Evolutionary conservation across 2,329 filamentous ascomycete genomes (phyloP).

Genomic region (Tympanopsis confertula): DNA sequence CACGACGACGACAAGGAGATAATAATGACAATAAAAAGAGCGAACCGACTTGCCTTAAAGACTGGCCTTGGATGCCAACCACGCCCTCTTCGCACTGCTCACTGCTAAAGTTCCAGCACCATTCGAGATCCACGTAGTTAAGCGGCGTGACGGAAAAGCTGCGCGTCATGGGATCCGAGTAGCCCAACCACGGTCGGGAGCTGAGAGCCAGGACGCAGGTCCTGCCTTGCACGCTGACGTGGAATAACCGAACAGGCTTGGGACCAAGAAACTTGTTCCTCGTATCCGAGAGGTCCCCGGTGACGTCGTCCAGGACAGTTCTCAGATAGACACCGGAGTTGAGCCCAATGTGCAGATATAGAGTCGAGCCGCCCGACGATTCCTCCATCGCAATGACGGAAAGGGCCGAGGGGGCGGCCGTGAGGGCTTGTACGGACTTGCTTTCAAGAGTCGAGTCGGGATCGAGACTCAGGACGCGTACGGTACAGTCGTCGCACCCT

Average conservation of each 20-base stretch:
- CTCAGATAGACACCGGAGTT: conserved; percentile 92
- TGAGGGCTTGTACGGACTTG: conserved; percentile 87
- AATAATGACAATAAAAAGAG: conserved; percentile 23
- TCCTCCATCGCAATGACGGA: conserved; percentile 94
- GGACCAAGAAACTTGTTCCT: conserved; percentile 88
- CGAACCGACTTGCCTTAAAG: conserved; percentile 55
- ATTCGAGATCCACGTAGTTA: conserved; percentile 78
- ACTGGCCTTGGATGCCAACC: conserved; percentile 84
- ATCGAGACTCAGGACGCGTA: conserved; percentile 81
- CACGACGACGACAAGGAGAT: conserved; percentile 15
- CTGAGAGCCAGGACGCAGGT: conserved; percentile 81
- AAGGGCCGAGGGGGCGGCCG: conserved; percentile 76
- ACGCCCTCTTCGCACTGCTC: conserved; percentile 89
- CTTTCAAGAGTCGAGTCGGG: conserved; percentile 83
- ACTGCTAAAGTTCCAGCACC: conserved; percentile 92
- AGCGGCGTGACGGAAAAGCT: conserved; percentile 86
- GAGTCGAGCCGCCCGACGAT: conserved; percentile 74
- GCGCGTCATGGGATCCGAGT: conserved; percentile 76
- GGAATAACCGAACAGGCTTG: conserved; percentile 79
- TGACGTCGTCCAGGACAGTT: conserved; percentile 88
- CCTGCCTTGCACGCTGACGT: conserved; percentile 73
- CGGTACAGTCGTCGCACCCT: conserved; percentile 91
- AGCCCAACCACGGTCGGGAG: conserved; percentile 87
- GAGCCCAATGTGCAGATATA: conserved; percentile 91
- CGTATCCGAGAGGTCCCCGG: conserved; percentile 88